phyloP scores from a whole-genome alignment of 179 eudicot genomes.

The Silene noctiflora region DNA sequence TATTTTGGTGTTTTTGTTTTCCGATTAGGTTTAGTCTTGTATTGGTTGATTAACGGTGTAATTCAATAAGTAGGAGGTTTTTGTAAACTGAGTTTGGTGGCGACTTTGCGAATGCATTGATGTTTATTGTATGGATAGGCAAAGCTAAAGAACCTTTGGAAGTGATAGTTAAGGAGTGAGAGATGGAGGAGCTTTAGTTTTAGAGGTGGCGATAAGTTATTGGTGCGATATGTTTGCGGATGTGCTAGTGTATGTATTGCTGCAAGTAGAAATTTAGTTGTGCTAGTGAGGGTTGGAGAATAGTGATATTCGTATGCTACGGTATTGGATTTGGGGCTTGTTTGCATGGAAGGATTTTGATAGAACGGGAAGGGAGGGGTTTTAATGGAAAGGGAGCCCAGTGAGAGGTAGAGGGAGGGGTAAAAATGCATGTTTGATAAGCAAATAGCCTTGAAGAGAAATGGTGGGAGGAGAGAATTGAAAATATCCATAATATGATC shows the following conservation, averaged over 20 bases:
- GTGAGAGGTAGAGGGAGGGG: no score
- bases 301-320: background rate
- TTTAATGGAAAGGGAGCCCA: background rate
- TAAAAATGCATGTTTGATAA: no score
- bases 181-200: background rate
- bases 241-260: background rate
- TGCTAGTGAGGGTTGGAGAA: background rate
- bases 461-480: background rate
- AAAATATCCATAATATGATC: no score
- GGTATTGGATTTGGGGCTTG: background rate
- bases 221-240: background rate
- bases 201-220: background rate
- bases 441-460: background rate
- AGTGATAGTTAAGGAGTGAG: background rate
- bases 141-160: background rate
- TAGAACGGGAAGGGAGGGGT: no score
- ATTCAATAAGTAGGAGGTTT: no score
- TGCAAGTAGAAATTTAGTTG: background rate
- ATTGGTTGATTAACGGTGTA: no score
- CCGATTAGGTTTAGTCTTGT: no score
- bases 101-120: background rate
- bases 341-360: background rate
- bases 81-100: no score
- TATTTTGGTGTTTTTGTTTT: background rate
- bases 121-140: background rate